A percentile compares a stretch with the other conserved stretches of the same genome.
Conservation (phyloP, 176 grass and related monocot genomes). For the Hsuehochloa calcarea region DNA sequence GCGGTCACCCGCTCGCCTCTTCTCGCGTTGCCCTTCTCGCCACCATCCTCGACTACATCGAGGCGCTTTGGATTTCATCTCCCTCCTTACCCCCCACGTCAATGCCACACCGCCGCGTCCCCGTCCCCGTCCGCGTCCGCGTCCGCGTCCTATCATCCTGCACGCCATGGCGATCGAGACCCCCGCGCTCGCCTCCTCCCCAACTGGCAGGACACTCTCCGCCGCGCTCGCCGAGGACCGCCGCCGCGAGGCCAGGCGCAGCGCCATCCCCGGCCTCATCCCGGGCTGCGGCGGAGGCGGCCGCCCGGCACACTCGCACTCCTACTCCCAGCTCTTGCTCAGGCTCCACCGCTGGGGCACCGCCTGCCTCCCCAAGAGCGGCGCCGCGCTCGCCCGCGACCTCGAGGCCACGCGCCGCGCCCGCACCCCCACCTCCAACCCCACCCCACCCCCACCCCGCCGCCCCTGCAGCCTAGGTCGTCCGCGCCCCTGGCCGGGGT, state of each 20-base stretch:
- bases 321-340: constrained; percentile 8
- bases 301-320: not conserved
- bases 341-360: constrained; percentile 18
- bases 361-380: constrained; percentile 2
- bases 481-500: not conserved
- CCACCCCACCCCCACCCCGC: not conserved
- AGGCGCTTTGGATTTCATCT: not conserved
- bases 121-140: not conserved
- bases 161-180: not conserved
- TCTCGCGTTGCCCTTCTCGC: too few species aligned
- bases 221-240: constrained; percentile 20
- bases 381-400: too few species aligned
- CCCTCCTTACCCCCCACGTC: too few species aligned
- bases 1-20: too few species aligned
- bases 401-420: not conserved
- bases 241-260: constrained; percentile 9
- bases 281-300: not conserved
- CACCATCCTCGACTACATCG: not conserved
- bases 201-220: constrained; percentile 28
- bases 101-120: not conserved
- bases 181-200: not conserved
- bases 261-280: not conserved
- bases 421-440: not conserved
- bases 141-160: not conserved
- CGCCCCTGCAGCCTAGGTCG: not conserved